Evolutionary conservation across 2,329 filamentous ascomycete species (phyloP), one percentile per base, ranked within the genome.

Genomic region (Neonectria coccinea): DNA sequence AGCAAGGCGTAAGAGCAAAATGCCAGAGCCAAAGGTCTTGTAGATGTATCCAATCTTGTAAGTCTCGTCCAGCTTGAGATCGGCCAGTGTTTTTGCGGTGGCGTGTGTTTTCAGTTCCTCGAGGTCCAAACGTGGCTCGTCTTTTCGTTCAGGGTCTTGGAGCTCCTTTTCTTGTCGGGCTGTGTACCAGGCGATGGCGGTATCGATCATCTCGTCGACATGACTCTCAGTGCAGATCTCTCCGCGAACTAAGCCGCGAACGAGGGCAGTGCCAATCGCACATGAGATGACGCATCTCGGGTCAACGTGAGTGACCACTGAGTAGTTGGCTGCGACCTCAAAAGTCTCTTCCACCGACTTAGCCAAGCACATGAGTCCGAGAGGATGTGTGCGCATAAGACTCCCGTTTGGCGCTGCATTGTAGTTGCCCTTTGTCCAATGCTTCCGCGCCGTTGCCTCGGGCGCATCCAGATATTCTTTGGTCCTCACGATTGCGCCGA

Each of bases 1-100:
- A 1, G 80, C 82, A 18, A 80, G 69, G 2, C 84, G 77, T 9
- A 86, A 73, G 11, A 80, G 72, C 18, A 83, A 67, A 11, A 86
- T 75, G 0, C 83, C 83, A 0, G 83, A 79, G 0, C 84, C 84
- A 12, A 87, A 79, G 5, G 82, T 81, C 73, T 86, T 86, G 73
- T 85, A 86, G 27, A 85, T 84, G 63, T 86, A 86, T 4, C 85
- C 85, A 50, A 86, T 85, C 69, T 81, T 79, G 27, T 71, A 69
- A 6, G 68, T 65, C 18, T 83, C 80, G 62, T 86, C 84, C 18
- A 86, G 73, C 51, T 81, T 70, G 42, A 86, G 74, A 3, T 79
- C 79, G 1, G 75, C 73, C 1, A 86, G 72, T 0, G 68, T 70
- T 33, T 75, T 65, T 3, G 78, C 79, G 12, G 77, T 77, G 6